Percentiles rank a stretch among this genome's conserved stretches.
phyloP scores from a whole-genome alignment of 331 rosid species.

The Pyracantha coccinea region DNA sequence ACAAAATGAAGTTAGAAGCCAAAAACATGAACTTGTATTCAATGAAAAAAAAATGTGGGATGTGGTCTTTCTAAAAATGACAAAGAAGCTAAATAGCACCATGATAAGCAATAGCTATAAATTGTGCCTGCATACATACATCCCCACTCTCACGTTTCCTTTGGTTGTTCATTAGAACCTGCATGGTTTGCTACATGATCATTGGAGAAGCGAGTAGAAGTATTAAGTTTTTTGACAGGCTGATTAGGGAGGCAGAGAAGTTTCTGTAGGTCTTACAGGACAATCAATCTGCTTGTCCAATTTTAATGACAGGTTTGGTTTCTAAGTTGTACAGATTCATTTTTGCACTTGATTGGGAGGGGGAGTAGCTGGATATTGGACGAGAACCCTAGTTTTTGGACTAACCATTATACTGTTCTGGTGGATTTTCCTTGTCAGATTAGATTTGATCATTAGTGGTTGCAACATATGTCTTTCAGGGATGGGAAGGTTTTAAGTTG shows the following conservation, averaged over 20 bases:
- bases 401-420: neutral
- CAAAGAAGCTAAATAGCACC: neutral
- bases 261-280: neutral
- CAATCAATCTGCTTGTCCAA: neutral
- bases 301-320: neutral
- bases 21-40: neutral
- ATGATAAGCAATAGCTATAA: neutral
- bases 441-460: neutral
- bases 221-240: neutral
- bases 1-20: neutral
- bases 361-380: neutral
- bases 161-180: neutral
- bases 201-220: neutral
- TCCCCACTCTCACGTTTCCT: no score
- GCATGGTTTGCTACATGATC: constrained; percentile 2
- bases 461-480: neutral
- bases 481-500: neutral
- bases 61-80: neutral
- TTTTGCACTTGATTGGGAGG: neutral
- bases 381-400: neutral
- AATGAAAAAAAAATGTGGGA: neutral
- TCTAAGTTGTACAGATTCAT: neutral
- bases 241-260: neutral
- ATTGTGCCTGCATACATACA: neutral
- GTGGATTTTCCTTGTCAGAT: neutral